A percentile compares a stretch with the other conserved stretches of the same genome.
These are phyloP conservation scores for Saussurea involucrata DNA, from an alignment of 129 eudicot genomes.

Conservation along the genomic window DNA sequence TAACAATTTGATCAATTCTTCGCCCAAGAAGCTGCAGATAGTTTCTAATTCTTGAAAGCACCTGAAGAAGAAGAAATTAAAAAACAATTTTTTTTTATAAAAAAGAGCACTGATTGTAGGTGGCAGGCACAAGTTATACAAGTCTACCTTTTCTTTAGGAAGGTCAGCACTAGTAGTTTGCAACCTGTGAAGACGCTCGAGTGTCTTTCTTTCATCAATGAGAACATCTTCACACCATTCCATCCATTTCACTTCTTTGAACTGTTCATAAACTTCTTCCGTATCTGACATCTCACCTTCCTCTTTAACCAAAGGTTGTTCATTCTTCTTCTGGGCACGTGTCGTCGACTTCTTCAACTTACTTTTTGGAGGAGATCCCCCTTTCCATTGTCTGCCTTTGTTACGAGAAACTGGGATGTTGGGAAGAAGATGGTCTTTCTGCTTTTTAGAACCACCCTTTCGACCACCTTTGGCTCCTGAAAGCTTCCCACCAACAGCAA, in stretches of 20 bases:
- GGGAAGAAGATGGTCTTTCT: constrained; percentile 39
- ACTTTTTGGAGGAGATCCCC: constrained; percentile 38
- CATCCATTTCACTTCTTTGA: constrained; percentile 98
- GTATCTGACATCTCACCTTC: constrained; percentile 99
- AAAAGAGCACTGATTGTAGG: not conserved
- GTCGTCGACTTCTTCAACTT: constrained; percentile 43
- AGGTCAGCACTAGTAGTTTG: constrained; percentile 91
- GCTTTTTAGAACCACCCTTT: constrained; percentile 65
- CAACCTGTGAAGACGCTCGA: constrained; percentile 74
- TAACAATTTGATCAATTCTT: constrained; percentile 82
- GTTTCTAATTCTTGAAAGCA: constrained; percentile 76
- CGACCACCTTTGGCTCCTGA: constrained; percentile 59
- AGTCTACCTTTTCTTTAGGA: constrained; percentile 87
- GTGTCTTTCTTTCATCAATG: constrained; percentile 70
- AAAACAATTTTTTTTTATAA: not conserved
- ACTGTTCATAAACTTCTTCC: constrained; percentile 94
- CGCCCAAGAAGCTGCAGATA: constrained; percentile 90
- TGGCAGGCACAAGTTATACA: not conserved
- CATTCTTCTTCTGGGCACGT: constrained; percentile 49
- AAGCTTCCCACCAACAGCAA: constrained; percentile 76
- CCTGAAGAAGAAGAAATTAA: constrained; percentile 41
- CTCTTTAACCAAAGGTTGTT: constrained; percentile 87
- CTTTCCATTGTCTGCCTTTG: constrained; percentile 59
- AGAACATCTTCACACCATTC: constrained; percentile 99
- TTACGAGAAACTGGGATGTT: constrained; percentile 39